phyloP scores from a whole-genome alignment of 495 filamentous ascomycete species.

The Amniculicola lignicola region DNA sequence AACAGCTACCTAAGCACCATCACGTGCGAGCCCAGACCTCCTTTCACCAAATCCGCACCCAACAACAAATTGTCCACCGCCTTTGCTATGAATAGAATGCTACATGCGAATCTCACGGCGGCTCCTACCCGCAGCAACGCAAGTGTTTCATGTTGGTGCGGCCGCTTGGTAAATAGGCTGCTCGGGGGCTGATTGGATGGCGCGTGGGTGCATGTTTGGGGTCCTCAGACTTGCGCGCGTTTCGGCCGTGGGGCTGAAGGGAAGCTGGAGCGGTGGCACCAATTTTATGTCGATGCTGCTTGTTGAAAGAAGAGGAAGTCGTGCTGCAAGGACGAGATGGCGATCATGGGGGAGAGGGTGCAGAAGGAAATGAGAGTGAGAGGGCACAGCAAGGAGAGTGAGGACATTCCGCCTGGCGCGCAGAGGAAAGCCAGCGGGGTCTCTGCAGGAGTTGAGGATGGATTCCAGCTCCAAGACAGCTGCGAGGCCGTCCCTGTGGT shows the following conservation, averaged over 20 bases:
- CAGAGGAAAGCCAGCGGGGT: neutral
- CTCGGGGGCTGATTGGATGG: constrained; percentile 5
- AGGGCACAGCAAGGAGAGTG: too few relatives aligned
- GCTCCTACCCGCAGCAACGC: neutral
- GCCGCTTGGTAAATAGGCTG: neutral
- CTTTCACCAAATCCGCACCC: too few relatives aligned
- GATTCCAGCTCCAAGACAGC: too few relatives aligned
- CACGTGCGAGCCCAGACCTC: too few relatives aligned
- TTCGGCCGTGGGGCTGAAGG: neutral
- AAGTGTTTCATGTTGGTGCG: constrained; percentile 14
- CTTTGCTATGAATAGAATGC: constrained; percentile 7
- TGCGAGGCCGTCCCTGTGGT: too few relatives aligned
- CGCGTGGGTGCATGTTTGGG: neutral
- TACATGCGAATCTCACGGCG: constrained; percentile 2
- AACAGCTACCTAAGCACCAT: too few relatives aligned
- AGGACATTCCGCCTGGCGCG: neutral
- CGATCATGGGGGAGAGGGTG: neutral
- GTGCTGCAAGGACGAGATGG: neutral
- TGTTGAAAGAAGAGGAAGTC: neutral
- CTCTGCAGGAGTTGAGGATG: too few relatives aligned
- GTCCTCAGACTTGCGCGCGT: constrained; percentile 6
- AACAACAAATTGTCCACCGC: too few relatives aligned
- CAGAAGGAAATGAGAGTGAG: too few relatives aligned
- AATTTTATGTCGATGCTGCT: neutral
- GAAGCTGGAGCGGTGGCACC: neutral